phyloP scores from a whole-genome alignment of 2,329 filamentous ascomycete genomes.

The Nemania abortiva region DNA sequence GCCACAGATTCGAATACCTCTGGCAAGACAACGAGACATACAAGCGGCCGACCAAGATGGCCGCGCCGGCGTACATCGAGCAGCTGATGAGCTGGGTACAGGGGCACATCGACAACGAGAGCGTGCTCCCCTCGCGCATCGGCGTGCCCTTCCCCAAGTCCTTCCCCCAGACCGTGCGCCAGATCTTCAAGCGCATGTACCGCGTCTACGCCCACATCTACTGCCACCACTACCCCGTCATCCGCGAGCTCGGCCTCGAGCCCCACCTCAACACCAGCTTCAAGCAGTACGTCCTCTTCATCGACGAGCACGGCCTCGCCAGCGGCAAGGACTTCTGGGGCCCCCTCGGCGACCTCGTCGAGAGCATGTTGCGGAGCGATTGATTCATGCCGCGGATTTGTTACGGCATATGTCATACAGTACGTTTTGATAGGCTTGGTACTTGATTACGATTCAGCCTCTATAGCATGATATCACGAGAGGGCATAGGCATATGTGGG shows the following conservation, averaged over 20 bases:
- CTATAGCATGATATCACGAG: not conserved
- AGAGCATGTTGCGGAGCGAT: slow-evolving; percentile 97
- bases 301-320: slow-evolving; percentile 93
- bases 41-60: slow-evolving; percentile 97
- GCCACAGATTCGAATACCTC: slow-evolving; percentile 89
- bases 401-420: not conserved
- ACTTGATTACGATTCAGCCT: not conserved
- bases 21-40: slow-evolving; percentile 97
- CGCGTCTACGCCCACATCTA: slow-evolving; percentile 99
- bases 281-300: slow-evolving; percentile 99
- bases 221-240: slow-evolving; percentile 98
- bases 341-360: slow-evolving; percentile 92
- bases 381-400: slow-evolving; percentile 55
- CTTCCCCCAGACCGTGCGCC: slow-evolving; percentile 87
- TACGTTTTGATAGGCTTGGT: not conserved
- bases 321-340: slow-evolving; percentile 98
- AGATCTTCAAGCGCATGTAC: slow-evolving; percentile 99
- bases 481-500: slow-evolving; percentile 7
- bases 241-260: slow-evolving; percentile 93
- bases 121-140: slow-evolving; percentile 93
- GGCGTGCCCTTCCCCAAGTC: slow-evolving; percentile 95
- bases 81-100: slow-evolving; percentile 98
- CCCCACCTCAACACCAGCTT: slow-evolving; percentile 99
- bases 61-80: slow-evolving; percentile 96
- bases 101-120: slow-evolving; percentile 93